Conservation (phyloP, 164 flowering plant genomes). For the Nymphaea colorata region DNA sequence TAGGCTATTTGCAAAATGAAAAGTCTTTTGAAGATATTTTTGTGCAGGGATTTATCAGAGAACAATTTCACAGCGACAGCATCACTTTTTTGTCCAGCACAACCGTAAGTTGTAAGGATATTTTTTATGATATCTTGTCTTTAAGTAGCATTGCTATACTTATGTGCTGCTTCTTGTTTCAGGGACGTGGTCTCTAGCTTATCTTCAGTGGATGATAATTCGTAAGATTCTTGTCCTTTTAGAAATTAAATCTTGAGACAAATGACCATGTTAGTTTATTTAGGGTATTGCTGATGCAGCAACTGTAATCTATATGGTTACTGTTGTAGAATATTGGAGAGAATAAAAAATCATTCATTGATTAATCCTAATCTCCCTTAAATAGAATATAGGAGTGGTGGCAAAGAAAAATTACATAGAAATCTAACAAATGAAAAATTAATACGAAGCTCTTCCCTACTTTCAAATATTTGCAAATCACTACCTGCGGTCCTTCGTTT, state of each 20-base stretch:
- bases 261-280: not conserved
- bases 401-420: too few species aligned
- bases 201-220: not conserved
- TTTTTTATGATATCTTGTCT: not conserved
- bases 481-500: too few species aligned
- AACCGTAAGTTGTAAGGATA: not conserved
- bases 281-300: too few species aligned
- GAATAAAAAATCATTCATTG: too few species aligned
- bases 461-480: too few species aligned
- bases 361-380: too few species aligned
- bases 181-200: not conserved
- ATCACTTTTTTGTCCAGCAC: not conserved
- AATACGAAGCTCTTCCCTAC: too few species aligned
- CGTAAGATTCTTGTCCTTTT: not conserved
- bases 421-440: too few species aligned
- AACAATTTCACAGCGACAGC: not conserved
- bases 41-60: not conserved
- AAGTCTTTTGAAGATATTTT: not conserved
- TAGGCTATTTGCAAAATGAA: too few species aligned
- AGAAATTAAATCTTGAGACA: not conserved
- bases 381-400: too few species aligned
- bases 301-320: too few species aligned
- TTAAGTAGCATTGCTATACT: not conserved
- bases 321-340: too few species aligned
- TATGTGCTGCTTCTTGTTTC: not conserved